Evolutionary conservation across 73 alveolate genomes (phyloP), one percentile per base, ranked within the genome.

Genomic region (Paramecium biaurelia): DNA sequence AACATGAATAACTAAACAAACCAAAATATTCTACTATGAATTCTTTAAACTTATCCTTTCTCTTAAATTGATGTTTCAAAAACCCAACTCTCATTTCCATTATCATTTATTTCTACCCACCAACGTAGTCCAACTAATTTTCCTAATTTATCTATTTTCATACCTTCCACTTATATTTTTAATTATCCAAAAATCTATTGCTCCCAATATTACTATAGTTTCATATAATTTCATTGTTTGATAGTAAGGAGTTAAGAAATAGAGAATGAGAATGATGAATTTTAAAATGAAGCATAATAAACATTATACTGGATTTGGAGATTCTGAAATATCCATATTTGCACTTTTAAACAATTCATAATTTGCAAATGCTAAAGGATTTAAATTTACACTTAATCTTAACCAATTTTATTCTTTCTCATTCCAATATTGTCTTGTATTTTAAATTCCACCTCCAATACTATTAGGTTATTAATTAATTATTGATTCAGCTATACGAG

Each of bases 21-120:
- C 90, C 90, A 79, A 42, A 79, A 79, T 79, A 79, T 79, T 79
- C 90, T 79, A 23, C 72, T 79, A 43, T 79, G 90, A 23, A 79
- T 79, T 45, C 90, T 38, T 42, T 45, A 12, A 2, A 79, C 12
- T 43, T 79, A 53, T 47, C 90, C 90, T 42, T 79, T 79, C 12
- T 79, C 90, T 45, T 32, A 43, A 18, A 35, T 24, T 79, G 63
- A 30, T 4, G 90, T 86, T 42, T 97, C 99, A 85, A 94, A 97
- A 76, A 97, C 95, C 99, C 99, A 97, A 20, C 95, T 92, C 92
- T 97, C 99, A 76, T 97, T 92, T 28, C 98, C 98, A 49, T 79
- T 93, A 70, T 96, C 98, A 70, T 97, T 96, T 9, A 97, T 94
- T 89, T 97, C 99, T 42, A 93, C 92, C 99, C 99, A 97, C 99